Evolutionary conservation across 768 basidiomycete genomes (phyloP).

Genomic region (Lanmaoa rubissima): DNA sequence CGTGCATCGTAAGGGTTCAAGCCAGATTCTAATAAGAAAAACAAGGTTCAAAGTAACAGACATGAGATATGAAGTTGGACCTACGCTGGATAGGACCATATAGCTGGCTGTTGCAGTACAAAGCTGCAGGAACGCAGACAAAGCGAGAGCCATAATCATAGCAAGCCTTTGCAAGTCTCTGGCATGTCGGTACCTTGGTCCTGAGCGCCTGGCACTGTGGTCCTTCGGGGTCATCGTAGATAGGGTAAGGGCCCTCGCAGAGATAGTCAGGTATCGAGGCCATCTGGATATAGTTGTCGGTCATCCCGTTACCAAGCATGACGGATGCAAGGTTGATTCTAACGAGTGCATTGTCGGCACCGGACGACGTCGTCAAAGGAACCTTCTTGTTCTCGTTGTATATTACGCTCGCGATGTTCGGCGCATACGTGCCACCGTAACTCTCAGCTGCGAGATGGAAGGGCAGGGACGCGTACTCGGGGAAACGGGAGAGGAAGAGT

Average conservation of each 20-base stretch:
- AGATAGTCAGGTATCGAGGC: constrained; percentile 78
- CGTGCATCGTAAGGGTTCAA: constrained; percentile 91
- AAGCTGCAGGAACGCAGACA: constrained; percentile 67
- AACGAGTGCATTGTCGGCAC: constrained; percentile 43
- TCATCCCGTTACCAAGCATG: constrained; percentile 85
- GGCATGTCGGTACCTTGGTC: constrained; percentile 69
- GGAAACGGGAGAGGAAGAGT: constrained; percentile 75
- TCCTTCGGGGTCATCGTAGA: constrained; percentile 69
- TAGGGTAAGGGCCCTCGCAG: constrained; percentile 78
- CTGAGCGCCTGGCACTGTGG: constrained; percentile 64
- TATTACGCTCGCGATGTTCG: constrained; percentile 83
- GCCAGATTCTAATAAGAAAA: constrained; percentile 50
- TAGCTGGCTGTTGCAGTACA: constrained; percentile 81
- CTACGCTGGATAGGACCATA: constrained; percentile 67
- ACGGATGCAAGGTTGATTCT: constrained; percentile 81
- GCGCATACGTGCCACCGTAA: constrained; percentile 78
- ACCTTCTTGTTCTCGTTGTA: constrained; percentile 71
- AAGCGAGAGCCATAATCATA: constrained; percentile 58
- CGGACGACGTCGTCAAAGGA: constrained; percentile 40
- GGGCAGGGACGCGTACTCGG: constrained; percentile 63
- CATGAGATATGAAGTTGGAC: constrained; percentile 22
- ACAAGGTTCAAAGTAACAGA: background rate
- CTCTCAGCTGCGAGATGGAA: constrained; percentile 84
- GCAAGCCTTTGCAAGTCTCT: constrained; percentile 69
- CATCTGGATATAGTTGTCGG: constrained; percentile 82